Percentiles rank a stretch among this genome's conserved stretches.
These are phyloP conservation scores for Solanum arcanum DNA, from an alignment of 257 asterid genomes.

Conservation along the genomic window DNA sequence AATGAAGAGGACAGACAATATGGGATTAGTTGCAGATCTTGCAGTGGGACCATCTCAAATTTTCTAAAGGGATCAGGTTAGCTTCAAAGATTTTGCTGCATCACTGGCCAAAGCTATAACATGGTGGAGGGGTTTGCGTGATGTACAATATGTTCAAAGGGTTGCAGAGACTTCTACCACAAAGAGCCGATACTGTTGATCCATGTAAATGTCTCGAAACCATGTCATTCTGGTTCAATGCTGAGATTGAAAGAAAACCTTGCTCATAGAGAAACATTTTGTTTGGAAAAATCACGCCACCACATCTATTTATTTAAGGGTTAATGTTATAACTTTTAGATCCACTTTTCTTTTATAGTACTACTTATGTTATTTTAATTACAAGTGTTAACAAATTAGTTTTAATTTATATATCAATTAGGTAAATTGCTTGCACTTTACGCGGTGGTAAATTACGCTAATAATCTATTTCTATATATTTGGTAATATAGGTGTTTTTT, in stretches of 20 bases:
- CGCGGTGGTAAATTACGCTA: too few species aligned
- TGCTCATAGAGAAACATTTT: background rate
- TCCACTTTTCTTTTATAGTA: too few species aligned
- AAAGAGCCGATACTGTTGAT: background rate
- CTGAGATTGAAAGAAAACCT: background rate
- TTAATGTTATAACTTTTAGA: background rate
- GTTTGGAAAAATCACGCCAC: background rate
- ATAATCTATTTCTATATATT: too few species aligned
- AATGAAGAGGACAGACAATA: background rate
- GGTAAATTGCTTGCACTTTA: too few species aligned
- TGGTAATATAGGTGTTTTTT: too few species aligned
- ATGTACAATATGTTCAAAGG: background rate
- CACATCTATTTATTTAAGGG: background rate
- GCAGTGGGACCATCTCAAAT: constrained; percentile 9
- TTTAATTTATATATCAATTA: too few species aligned
- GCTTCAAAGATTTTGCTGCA: background rate
- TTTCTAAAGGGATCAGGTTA: constrained; percentile 7
- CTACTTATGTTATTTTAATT: background rate
- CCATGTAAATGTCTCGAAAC: background rate
- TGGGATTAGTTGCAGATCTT: background rate
- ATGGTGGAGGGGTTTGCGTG: background rate
- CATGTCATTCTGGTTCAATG: background rate
- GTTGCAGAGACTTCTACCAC: background rate
- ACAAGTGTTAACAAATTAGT: background rate
- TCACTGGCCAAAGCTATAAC: background rate